Evolutionary conservation across 345 rosid species (phyloP).

Genomic region (Gossypium mustelinum): DNA sequence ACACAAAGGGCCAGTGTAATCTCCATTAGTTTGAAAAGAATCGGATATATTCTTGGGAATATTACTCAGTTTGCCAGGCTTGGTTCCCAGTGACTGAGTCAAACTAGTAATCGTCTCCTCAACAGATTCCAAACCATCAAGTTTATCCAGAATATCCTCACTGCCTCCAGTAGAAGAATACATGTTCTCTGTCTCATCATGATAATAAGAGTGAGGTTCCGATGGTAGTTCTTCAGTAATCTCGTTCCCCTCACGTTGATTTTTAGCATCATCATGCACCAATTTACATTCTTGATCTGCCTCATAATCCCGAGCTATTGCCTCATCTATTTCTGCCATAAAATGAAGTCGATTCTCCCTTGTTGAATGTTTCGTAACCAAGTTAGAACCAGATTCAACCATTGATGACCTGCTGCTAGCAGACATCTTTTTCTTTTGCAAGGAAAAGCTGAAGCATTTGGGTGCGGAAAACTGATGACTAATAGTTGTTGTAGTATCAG

Average conservation of each 20-base stretch:
- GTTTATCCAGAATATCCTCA: constrained; percentile 16
- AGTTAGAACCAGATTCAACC: constrained; percentile 26
- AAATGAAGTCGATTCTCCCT: neutral
- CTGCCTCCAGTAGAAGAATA: constrained; percentile 30
- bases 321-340: constrained; percentile 33
- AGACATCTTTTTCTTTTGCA: constrained; percentile 34
- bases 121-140: constrained; percentile 30
- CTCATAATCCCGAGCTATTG: constrained; percentile 34
- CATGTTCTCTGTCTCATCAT: constrained; percentile 15
- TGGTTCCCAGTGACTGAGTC: constrained; percentile 28
- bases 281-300: constrained; percentile 36
- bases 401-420: constrained; percentile 27
- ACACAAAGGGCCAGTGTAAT: constrained; percentile 19
- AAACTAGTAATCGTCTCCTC: constrained; percentile 22
- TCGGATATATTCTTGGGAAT: constrained; percentile 30
- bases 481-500: constrained; percentile 12
- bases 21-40: constrained; percentile 4
- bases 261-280: constrained; percentile 27
- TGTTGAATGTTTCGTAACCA: constrained; percentile 24
- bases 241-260: constrained; percentile 31
- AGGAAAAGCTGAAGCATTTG: constrained; percentile 30
- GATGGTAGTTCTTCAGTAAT: constrained; percentile 25
- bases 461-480: constrained; percentile 22
- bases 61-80: constrained; percentile 25
- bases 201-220: constrained; percentile 17